Percentiles rank a stretch among this genome's conserved stretches.
phyloP scores from a whole-genome alignment of 2,329 filamentous ascomycete genomes.

The Incumbomyces delicatus region DNA sequence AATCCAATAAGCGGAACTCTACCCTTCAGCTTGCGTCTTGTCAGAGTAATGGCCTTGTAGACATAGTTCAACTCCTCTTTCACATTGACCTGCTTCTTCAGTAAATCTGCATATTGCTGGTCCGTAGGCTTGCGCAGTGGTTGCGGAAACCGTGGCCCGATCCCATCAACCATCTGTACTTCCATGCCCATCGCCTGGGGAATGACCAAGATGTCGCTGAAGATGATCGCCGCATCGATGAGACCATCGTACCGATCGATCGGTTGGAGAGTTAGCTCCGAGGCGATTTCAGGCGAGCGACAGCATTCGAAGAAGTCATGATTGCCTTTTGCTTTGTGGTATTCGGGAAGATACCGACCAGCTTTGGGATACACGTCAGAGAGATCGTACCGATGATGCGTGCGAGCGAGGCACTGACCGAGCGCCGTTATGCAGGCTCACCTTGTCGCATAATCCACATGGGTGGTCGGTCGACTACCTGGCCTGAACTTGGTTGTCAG shows the following conservation, averaged over 20 bases:
- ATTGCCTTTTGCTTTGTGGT: constrained; percentile 84
- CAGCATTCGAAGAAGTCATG: constrained; percentile 98
- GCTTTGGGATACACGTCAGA: constrained; percentile 44
- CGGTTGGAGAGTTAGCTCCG: constrained; percentile 85
- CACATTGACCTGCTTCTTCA: constrained; percentile 73
- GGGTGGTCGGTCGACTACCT: constrained; percentile 83
- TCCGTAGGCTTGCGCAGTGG: constrained; percentile 73
- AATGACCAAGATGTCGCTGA: constrained; percentile 95
- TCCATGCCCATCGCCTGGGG: constrained; percentile 96
- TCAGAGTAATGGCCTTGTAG: constrained; percentile 88
- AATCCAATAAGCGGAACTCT: constrained; percentile 91
- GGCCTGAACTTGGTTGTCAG: constrained; percentile 39
- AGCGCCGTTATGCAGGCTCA: constrained; percentile 31
- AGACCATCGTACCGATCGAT: constrained; percentile 84
- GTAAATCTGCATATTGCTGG: constrained; percentile 68
- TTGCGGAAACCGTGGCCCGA: constrained; percentile 86
- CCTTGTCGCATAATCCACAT: constrained; percentile 99
- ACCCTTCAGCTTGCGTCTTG: constrained; percentile 75
- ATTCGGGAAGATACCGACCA: constrained; percentile 93
- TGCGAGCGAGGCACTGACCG: constrained; percentile 15
- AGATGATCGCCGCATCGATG: constrained; percentile 95
- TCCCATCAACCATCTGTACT: constrained; percentile 98
- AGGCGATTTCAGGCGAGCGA: constrained; percentile 83
- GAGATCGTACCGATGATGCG: not conserved
- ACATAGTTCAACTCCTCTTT: constrained; percentile 81